phyloP scores from a whole-genome alignment of 2,329 filamentous ascomycete species.

The Nigrograna mackinnonii region DNA sequence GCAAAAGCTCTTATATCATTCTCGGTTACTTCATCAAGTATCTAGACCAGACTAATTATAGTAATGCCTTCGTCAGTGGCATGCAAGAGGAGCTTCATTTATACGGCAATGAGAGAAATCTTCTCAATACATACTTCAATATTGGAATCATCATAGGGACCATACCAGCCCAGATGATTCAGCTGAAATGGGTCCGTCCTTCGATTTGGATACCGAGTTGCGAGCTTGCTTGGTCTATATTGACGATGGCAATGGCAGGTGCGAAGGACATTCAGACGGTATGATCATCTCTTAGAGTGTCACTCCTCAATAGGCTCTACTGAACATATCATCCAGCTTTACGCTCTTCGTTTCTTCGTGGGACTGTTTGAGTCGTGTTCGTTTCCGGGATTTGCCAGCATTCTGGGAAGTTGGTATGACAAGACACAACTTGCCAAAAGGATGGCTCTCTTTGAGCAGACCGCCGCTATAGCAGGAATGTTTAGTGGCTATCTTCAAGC shows the following conservation, averaged over 20 bases:
- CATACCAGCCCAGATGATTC: slow-evolving; percentile 53
- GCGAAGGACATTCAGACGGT: slow-evolving; percentile 14
- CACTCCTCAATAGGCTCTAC: too few species aligned
- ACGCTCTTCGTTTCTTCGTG: too few species aligned
- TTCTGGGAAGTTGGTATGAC: slow-evolving; percentile 42
- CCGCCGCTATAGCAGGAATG: slow-evolving; percentile 23
- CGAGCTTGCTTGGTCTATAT: slow-evolving; percentile 51
- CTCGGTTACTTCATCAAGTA: slow-evolving; percentile 56
- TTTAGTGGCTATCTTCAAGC: slow-evolving; percentile 28
- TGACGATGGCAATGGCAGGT: slow-evolving; percentile 45
- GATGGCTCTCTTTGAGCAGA: slow-evolving; percentile 21
- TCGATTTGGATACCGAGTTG: slow-evolving; percentile 53
- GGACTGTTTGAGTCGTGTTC: too few species aligned
- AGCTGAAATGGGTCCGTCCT: slow-evolving; percentile 52
- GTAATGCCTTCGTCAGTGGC: slow-evolving; percentile 31
- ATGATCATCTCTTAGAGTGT: too few species aligned
- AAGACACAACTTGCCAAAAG: slow-evolving; percentile 24
- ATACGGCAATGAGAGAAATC: slow-evolving; percentile 59
- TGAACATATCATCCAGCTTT: too few species aligned
- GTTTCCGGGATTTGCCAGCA: not conserved
- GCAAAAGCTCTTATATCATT: too few species aligned
- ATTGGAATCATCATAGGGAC: slow-evolving; percentile 63
- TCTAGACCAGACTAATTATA: slow-evolving; percentile 48
- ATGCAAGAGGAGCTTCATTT: slow-evolving; percentile 57
- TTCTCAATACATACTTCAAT: slow-evolving; percentile 61